Percentiles rank a stretch among this genome's conserved stretches.
Conservation (phyloP, 352 stramenopile genomes). For the Globisporangium viniferum region DNA sequence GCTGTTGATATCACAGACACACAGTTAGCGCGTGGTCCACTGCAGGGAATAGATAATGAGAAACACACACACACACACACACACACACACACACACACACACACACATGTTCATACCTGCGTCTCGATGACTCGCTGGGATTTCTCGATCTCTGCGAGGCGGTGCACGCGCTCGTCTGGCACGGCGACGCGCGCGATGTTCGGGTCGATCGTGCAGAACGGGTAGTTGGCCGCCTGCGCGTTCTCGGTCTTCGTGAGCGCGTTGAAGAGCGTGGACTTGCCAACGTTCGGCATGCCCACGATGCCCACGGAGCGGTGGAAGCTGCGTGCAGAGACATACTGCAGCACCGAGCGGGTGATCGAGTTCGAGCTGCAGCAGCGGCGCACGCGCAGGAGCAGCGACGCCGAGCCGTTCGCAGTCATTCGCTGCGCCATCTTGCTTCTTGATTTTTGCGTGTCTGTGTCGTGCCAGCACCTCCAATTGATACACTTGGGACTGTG, state of each 20-base stretch:
- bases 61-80: too few relatives aligned
- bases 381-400: conserved; percentile 18
- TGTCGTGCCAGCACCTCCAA: conserved; percentile 5
- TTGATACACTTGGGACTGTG: neutral
- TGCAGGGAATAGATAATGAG: too few relatives aligned
- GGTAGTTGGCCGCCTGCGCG: conserved; percentile 84
- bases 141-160: conserved; percentile 65
- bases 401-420: conserved; percentile 2
- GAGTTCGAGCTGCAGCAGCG: conserved; percentile 2
- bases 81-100: too few relatives aligned
- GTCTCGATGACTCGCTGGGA: conserved; percentile 74
- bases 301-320: conserved; percentile 87
- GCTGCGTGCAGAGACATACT: conserved; percentile 17
- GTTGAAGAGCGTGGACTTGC: conserved; percentile 89
- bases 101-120: conserved; percentile 29
- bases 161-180: conserved; percentile 57
- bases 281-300: conserved; percentile 88
- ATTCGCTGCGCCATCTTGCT: neutral
- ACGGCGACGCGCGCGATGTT: conserved; percentile 81
- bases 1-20: conserved; percentile 32
- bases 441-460: neutral
- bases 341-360: neutral
- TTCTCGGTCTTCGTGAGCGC: conserved; percentile 83
- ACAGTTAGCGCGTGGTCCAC: neutral
- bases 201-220: conserved; percentile 89